Base-by-base conservation (phyloP, 345 rosid genomes). In the Dimocarpus longan region DNA sequence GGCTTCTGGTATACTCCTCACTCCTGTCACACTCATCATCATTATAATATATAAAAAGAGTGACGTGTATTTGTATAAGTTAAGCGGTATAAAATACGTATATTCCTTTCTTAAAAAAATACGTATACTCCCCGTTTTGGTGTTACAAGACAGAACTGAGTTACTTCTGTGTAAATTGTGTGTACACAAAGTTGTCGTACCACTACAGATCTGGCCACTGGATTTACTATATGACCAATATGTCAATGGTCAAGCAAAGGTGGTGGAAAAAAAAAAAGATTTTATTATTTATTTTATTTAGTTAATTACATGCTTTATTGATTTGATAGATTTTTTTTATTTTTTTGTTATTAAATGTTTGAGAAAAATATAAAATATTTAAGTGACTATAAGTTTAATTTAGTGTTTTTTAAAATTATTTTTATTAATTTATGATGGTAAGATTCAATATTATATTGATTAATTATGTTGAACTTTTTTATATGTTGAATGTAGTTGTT, bases 1-100 rank as follows among this genome's bases (percentile, higher is more conserved):
- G 87, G 60, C 82, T 80, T 83, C 80, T 80, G 83, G 74, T 84
- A 82, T 62, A 80, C 85, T 66, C 69, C 69, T n/a, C 71, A 10
- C 74, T 4, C 75, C 77, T 39, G 83, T 46, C 76, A 75, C 81
- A 80, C 84, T 37, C 66, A 59, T 84, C 70, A 83, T 84, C 32
- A 28, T 28, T 28, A 28, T 28, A n/a, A 32, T 32, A 32, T 32
- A 32, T 80, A 68, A 4, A 77, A 63, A 64, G 59, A 59, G 76
- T 32, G 10, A 81, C 76, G 76, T 83, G 83, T 74, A 82, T 65
- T 13, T 56, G 32, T 21, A 65, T 62, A 70, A 50, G 54, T 39
- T 70, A 32, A 0, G 62, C 56, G 3, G 81, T 68, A 79, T 46
- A 54, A 62, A 73, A 59, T 28, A 72, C 78, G 80, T 60, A 83